Base-by-base conservation (phyloP, 768 basidiomycete genomes). In the Solioccasus polychromus region DNA sequence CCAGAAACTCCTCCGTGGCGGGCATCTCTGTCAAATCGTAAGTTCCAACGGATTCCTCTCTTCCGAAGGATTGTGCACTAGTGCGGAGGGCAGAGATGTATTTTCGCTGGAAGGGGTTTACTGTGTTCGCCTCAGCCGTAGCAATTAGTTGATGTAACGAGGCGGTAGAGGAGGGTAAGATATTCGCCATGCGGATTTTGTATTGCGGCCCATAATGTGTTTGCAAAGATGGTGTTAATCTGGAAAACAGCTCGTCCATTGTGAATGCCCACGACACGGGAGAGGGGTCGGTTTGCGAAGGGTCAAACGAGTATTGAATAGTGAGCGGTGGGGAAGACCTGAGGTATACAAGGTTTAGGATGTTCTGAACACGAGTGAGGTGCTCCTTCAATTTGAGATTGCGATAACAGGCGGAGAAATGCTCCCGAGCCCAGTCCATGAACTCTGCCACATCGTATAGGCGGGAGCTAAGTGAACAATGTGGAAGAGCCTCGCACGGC, bases 401-500 rank as follows among this genome's bases (percentile, higher is more conserved):
- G 8, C n/a, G 47, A 31, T 48, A 60, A n/a, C 61, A 42, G 22
- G 39, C 47, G 11, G 29, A 19, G n/a, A 63, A 62, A 29, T 50
- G 9, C 1, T 1, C 10, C 8, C 18, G 9, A 18, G 47, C n/a
- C 0, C 38, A 22, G 25, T 45, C 32, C 4, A 28, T 30, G 10
- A 62, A 22, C 0, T 18, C 2, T 5, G 17, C 2, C 14, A 53
- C 23, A 19, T 58, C 4, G n/a, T 60, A 56, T 8, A 15, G 35
- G 7, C 3, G 3, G 5, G 15, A 4, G 8, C 36, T 17, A 19
- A 53, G 50, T 8, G 40, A 42, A 17, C 25, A 24, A 2, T 0
- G n/a, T 11, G 54, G 54, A 4, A 57, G 43, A 10, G 35, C 50
- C 35, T 55, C 46, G 22, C 45, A 52, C 17, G 61, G 61, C 61